Percentiles rank a stretch among this genome's conserved stretches.
phyloP scores from a whole-genome alignment of 2,329 filamentous ascomycete species.

The Sarocladium kiliense region DNA sequence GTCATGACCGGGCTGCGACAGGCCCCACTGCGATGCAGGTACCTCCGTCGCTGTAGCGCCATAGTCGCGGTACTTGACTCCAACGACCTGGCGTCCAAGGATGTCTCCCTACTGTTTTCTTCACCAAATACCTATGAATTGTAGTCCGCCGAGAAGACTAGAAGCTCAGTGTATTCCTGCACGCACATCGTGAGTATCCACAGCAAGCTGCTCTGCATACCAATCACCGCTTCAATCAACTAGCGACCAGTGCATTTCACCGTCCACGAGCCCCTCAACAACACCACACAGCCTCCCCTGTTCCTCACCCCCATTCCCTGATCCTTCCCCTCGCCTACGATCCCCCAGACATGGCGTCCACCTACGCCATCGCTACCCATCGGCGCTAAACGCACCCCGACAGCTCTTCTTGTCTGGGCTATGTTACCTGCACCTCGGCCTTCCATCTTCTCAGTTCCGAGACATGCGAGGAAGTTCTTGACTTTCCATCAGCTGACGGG shows the following conservation, averaged over 20 bases:
- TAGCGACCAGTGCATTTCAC: no score
- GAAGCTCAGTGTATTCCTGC: no score
- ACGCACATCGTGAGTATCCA: background rate
- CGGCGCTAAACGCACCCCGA: background rate
- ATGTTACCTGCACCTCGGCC: no score
- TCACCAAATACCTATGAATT: no score
- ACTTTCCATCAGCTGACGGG: background rate
- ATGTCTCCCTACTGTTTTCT: no score
- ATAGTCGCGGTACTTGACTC: background rate
- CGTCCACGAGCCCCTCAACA: background rate
- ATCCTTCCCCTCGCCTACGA: background rate
- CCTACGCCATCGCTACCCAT: conserved; percentile 1
- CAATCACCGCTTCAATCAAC: background rate
- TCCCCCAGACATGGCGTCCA: conserved; percentile 6
- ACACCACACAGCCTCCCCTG: no score
- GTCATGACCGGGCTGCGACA: background rate
- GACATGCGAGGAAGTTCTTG: background rate
- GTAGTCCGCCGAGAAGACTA: no score
- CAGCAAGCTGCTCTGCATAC: no score
- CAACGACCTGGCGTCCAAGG: no score
- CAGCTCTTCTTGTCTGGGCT: background rate
- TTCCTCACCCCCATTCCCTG: background rate
- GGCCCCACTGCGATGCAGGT: background rate
- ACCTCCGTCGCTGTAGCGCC: background rate
- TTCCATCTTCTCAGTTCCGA: background rate